Evolutionary conservation across 495 filamentous ascomycete genomes (phyloP).

Genomic region (Hypoxylon rickii): DNA sequence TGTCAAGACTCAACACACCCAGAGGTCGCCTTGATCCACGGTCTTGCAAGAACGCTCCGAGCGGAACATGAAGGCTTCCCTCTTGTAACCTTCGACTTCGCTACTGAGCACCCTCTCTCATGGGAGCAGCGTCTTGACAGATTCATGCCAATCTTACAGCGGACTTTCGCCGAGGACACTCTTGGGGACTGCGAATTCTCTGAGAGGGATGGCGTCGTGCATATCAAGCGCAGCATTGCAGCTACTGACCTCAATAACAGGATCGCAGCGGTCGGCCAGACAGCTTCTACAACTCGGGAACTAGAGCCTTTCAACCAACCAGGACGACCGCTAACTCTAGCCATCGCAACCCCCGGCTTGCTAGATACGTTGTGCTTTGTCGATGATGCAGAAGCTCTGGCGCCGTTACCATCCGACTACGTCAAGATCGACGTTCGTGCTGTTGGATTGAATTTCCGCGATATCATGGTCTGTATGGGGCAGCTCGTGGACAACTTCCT

Average conservation of each 20-base stretch:
- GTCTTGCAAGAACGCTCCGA: slow-evolving; percentile 40
- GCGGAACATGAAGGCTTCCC: slow-evolving; percentile 39
- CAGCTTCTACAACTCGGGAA: slow-evolving; percentile 28
- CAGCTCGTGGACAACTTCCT: slow-evolving; percentile 45
- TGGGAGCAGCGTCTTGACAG: not conserved
- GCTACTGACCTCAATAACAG: slow-evolving; percentile 14
- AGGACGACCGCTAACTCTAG: slow-evolving; percentile 36
- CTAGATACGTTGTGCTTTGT: slow-evolving; percentile 41
- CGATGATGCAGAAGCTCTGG: slow-evolving; percentile 30
- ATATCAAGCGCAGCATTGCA: not conserved
- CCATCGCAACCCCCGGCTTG: slow-evolving; percentile 39
- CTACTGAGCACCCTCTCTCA: slow-evolving; percentile 6
- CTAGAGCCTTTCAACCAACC: slow-evolving; percentile 22
- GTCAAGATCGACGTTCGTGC: slow-evolving; percentile 50
- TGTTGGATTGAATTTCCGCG: slow-evolving; percentile 49
- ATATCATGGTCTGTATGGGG: slow-evolving; percentile 60
- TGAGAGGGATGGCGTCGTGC: not conserved
- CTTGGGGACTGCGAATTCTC: not conserved
- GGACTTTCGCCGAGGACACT: not conserved
- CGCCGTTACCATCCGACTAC: slow-evolving; percentile 29
- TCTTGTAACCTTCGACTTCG: slow-evolving; percentile 35
- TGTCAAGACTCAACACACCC: slow-evolving; percentile 32
- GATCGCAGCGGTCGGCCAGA: slow-evolving; percentile 33
- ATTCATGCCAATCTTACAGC: not conserved
- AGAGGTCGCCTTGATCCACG: slow-evolving; percentile 33